Evolutionary conservation across 495 filamentous ascomycete species (phyloP).

Genomic region (Aspergillus olivimuriae): DNA sequence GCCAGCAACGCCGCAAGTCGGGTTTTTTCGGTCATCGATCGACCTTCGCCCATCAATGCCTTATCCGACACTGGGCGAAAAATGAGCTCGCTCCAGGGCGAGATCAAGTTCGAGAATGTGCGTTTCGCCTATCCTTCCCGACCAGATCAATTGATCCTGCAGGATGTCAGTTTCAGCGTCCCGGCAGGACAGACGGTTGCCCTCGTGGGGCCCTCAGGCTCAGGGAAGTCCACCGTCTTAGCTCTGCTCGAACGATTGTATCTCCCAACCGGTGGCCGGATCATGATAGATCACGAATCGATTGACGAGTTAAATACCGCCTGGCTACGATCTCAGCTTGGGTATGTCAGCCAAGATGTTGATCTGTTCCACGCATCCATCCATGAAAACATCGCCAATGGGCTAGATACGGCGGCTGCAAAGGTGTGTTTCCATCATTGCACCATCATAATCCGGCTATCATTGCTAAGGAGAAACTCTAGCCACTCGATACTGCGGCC

Average conservation of each 20-base stretch:
- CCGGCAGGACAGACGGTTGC: constrained; percentile 9
- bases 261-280: constrained; percentile 13
- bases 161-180: constrained; percentile 7
- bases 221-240: constrained; percentile 48
- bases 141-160: constrained; percentile 3
- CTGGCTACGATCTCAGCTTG: constrained; percentile 13
- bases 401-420: constrained; percentile 32
- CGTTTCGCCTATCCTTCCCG: constrained; percentile 16
- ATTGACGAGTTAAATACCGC: constrained; percentile 3
- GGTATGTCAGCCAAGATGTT: constrained; percentile 54
- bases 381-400: constrained; percentile 56
- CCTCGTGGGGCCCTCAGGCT: constrained; percentile 52
- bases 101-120: constrained; percentile 11
- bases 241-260: constrained; percentile 48
- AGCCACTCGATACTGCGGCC: background rate
- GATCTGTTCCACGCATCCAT: constrained; percentile 70
- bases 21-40: constrained; percentile 80
- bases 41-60: constrained; percentile 66
- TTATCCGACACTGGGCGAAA: constrained; percentile 26
- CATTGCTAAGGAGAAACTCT: background rate
- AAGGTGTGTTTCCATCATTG: constrained; percentile 8
- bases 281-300: constrained; percentile 3
- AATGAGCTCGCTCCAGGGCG: constrained; percentile 40
- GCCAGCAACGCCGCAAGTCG: constrained; percentile 46
- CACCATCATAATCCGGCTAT: background rate